Evolutionary conservation across 2,329 filamentous ascomycete species (phyloP).

Genomic region (Beauveria australis): DNA sequence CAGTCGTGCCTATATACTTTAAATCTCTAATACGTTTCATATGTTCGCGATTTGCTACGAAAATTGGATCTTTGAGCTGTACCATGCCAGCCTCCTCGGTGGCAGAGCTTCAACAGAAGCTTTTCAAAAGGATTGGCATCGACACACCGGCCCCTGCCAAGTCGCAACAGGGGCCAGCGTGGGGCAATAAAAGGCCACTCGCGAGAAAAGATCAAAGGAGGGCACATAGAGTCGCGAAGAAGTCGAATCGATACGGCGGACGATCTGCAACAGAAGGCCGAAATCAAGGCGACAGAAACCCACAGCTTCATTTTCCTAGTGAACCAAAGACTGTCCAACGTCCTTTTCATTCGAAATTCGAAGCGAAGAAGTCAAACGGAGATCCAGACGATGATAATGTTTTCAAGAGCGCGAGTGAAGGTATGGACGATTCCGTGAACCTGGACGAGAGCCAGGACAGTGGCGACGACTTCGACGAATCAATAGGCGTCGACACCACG

Average conservation of each 20-base stretch:
- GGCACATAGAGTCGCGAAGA: slow-evolving; percentile 55
- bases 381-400: slow-evolving; percentile 1
- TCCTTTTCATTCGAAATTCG: background rate
- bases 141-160: slow-evolving; percentile 18
- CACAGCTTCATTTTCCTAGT: background rate
- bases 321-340: slow-evolving; percentile 1
- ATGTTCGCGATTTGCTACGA: background rate
- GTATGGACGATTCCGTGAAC: slow-evolving; percentile 7
- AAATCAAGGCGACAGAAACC: slow-evolving; percentile 13
- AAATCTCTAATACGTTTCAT: too few relatives aligned
- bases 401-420: background rate
- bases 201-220: slow-evolving; percentile 60
- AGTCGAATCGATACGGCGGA: slow-evolving; percentile 28
- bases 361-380: background rate
- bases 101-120: slow-evolving; percentile 28
- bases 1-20: background rate
- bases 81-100: slow-evolving; percentile 20
- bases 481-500: slow-evolving; percentile 16
- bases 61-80: background rate
- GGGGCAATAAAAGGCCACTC: slow-evolving; percentile 14
- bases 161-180: slow-evolving; percentile 12
- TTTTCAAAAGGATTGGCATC: slow-evolving; percentile 30
- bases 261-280: slow-evolving; percentile 10
- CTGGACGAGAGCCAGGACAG: slow-evolving; percentile 16
- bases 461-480: slow-evolving; percentile 17